Conservation (phyloP, 2,329 filamentous ascomycete species). For the Calonectria pseudoreteaudii region DNA sequence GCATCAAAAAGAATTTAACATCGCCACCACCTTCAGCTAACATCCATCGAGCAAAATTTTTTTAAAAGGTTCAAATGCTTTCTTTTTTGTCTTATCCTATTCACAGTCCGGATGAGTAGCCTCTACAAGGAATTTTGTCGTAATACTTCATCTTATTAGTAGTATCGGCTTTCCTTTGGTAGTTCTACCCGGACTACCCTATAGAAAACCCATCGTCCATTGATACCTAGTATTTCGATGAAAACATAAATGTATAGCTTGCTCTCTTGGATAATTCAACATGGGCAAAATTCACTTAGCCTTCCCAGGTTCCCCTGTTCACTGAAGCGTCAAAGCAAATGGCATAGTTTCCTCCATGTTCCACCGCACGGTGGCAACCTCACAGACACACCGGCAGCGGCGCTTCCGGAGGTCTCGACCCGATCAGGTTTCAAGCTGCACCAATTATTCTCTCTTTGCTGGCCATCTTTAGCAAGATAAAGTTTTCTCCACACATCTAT, state of each 20-base stretch:
- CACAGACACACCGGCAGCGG: slow-evolving; percentile 6
- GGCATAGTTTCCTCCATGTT: not conserved
- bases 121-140: no score
- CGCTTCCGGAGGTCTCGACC: slow-evolving; percentile 10
- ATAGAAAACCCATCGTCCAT: not conserved
- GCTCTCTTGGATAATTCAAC: not conserved
- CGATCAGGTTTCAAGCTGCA: slow-evolving; percentile 10
- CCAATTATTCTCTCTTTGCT: slow-evolving; percentile 18
- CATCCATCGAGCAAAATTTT: not conserved
- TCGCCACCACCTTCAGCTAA: no score
- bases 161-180: not conserved
- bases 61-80: not conserved
- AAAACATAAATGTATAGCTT: not conserved
- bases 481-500: slow-evolving; percentile 31
- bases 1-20: not conserved
- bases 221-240: not conserved
- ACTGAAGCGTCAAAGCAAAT: not conserved
- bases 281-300: not conserved
- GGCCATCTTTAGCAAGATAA: slow-evolving; percentile 22
- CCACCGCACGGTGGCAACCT: not conserved
- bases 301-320: not conserved
- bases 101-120: not conserved
- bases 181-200: not conserved
- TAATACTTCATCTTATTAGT: not conserved
- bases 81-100: not conserved